Evolutionary conservation across 257 asterid genomes (phyloP), one percentile per base, ranked within the genome.

Genomic region (Lithospermum erythrorhizon): DNA sequence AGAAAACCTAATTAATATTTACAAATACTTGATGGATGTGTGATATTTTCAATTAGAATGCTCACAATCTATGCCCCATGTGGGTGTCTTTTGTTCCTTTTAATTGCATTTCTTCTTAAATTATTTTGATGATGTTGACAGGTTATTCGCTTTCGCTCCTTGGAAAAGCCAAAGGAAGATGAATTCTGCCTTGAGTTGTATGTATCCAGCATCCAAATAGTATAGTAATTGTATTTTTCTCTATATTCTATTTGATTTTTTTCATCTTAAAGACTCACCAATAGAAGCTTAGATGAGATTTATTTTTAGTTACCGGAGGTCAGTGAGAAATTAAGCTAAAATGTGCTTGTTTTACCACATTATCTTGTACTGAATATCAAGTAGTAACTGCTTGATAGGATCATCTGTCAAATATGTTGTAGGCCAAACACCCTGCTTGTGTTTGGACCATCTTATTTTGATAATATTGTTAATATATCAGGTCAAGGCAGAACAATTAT

Each of bases 81-180:
- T 48, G 51, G 14, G 14, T 35, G 45, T 35, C 45, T 7, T 35
- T 5, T 35, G 45, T 35, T 35, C 45, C 45, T 35, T 35, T 15
- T 47, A 27, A 49, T 24, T 51, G 47, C 57, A 54, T 24, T 59
- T 55, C 23, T 51, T 67, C 30, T 59, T 59, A 57, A 61, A 54
- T 78, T 62, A n/a, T 20, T 61, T 75, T 69, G 51, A 32, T 32
- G 41, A 32, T 32, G 6, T 32, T 32, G 1, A 68, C 69, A 87
- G 96, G 82, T 85, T 70, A 91, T 87, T 63, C 91, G 79, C 19
- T 87, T 87, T 60, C 96, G 94, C 41, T 72, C 89, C 20, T 62
- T 87, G 74, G 96, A 87, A 76, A 84, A 78, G 73, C 87, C 94
- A 19, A 87, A 82, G 94, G 96, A 87, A 59, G 96, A 87, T 29